These are phyloP conservation scores for Westerdykella aurantiaca DNA, from an alignment of 2,329 filamentous ascomycete species.

Conservation along the genomic window DNA sequence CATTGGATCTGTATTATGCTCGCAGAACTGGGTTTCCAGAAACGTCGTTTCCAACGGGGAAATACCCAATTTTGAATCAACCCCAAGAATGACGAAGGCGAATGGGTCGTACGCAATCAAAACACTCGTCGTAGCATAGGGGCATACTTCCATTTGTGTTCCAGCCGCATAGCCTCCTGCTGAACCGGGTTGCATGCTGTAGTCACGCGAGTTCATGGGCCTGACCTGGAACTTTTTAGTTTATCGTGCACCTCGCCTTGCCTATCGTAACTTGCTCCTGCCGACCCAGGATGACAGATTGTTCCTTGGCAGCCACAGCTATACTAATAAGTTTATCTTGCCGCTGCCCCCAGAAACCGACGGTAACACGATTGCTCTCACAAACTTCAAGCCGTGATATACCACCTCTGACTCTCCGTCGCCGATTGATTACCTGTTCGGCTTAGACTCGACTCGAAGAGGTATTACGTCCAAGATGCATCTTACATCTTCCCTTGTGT, in stretches of 20 bases:
- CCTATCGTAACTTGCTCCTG: constrained; percentile 19
- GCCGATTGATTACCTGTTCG: constrained; percentile 6
- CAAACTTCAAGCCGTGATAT: constrained; percentile 5
- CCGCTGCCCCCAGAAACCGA: constrained; percentile 8
- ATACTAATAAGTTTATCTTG: constrained; percentile 20
- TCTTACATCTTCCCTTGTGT: constrained; percentile 10
- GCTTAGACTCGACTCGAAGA: neutral
- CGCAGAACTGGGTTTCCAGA: constrained; percentile 15
- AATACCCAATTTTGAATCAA: constrained; percentile 10
- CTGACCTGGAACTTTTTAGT: constrained; percentile 17
- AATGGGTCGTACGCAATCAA: constrained; percentile 19
- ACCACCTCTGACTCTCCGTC: constrained; percentile 1
- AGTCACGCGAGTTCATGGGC: constrained; percentile 21
- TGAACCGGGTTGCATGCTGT: constrained; percentile 12
- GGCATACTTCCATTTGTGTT: constrained; percentile 5
- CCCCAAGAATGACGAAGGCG: constrained; percentile 3
- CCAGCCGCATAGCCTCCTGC: constrained; percentile 9
- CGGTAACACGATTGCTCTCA: constrained; percentile 10
- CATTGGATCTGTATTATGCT: constrained; percentile 11
- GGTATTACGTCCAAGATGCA: constrained; percentile 16
- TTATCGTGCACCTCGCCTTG: constrained; percentile 20
- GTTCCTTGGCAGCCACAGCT: constrained; percentile 19
- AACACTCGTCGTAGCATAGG: constrained; percentile 2
- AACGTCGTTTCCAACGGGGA: constrained; percentile 11
- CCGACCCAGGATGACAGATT: constrained; percentile 20